Evolutionary conservation across 169 alveolate species (phyloP), one percentile per base, ranked within the genome.

Genomic region (Pseudocohnilembus persalinus): DNA sequence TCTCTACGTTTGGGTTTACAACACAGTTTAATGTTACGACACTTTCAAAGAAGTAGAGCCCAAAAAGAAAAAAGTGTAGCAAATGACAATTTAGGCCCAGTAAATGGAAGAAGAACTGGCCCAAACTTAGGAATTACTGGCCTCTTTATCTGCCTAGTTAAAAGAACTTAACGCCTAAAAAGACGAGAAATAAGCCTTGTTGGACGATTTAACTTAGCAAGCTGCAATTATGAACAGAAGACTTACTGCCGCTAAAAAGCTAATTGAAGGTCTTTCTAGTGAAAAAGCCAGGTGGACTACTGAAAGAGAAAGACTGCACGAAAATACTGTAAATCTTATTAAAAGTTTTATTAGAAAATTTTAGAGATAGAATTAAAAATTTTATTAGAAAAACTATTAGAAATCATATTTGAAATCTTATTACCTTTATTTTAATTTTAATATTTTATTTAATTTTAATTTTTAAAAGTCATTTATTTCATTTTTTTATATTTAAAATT

Each of bases 31-130:
- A 82, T 97, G 96, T 83, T 97, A 95, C 89, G 97, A 96, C 79
- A 97, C 97, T 64, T 96, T 97, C 74, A 94, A 92, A 85, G 91
- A 95, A 26, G 99, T 98, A 29, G 98, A 96, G 89, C 98, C 98
- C 28, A 96, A 95, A 92, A 83, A 94, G 82, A 88, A 91, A 85
- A 94, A 95, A 87, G 98, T 97, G 81, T 97, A 93, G 76, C 95
- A 94, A 82, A 91, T 96, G 93, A 96, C 94, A 75, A 88, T 91
- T 78, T 90, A 95, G 90, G 92, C 95, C 74, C 97, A 92, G 34
- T 86, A 90, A 88, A 98, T 98, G 20, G 98, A 96, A 85, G 92
- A 88, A 77, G 97, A 96, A 64, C 87, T 98, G 35, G 94, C 93
- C 83, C 93, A 94, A 73, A 96, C 96, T 77, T 95, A 96, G 83